Percentiles rank a stretch among this genome's conserved stretches.
Evolutionary conservation across 176 grass and related monocot species (phyloP).

Genomic region (Oryza meyeriana): DNA sequence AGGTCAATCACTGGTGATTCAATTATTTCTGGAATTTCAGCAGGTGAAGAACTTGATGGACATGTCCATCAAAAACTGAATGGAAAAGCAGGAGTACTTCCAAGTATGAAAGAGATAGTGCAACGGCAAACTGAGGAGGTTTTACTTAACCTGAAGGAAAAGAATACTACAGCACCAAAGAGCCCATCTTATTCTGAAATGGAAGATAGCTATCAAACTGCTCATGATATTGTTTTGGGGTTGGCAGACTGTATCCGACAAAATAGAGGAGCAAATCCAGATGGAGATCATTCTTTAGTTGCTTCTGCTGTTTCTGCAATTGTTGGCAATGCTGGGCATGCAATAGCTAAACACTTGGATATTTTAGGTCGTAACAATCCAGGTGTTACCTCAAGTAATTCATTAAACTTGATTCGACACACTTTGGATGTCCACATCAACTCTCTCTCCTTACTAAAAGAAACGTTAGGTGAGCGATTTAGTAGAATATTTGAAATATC

Average conservation of each 20-base stretch:
- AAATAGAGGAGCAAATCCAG: slow-evolving; percentile 62
- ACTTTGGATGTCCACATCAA: slow-evolving; percentile 75
- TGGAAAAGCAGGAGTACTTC: slow-evolving; percentile 54
- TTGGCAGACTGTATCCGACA: slow-evolving; percentile 81
- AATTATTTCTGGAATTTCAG: slow-evolving; percentile 51
- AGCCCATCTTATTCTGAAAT: slow-evolving; percentile 48
- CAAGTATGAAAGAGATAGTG: slow-evolving; percentile 93
- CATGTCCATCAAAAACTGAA: slow-evolving; percentile 72
- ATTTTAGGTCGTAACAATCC: slow-evolving; percentile 68
- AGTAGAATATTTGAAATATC: slow-evolving; percentile 76
- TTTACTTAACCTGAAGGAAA: slow-evolving; percentile 66
- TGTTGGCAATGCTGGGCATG: slow-evolving; percentile 68
- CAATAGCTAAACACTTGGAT: slow-evolving; percentile 82
- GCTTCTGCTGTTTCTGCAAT: slow-evolving; percentile 87
- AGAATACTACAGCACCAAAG: slow-evolving; percentile 57
- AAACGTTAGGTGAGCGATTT: slow-evolving; percentile 81
- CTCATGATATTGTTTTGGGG: slow-evolving; percentile 77
- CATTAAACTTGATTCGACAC: slow-evolving; percentile 61
- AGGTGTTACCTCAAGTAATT: slow-evolving; percentile 49
- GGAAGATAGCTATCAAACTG: slow-evolving; percentile 82
- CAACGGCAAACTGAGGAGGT: slow-evolving; percentile 69
- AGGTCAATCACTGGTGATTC: slow-evolving; percentile 76
- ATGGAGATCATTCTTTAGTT: slow-evolving; percentile 75
- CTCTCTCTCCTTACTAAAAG: slow-evolving; percentile 86
- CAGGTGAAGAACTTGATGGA: slow-evolving; percentile 76